Evolutionary conservation across 371 early-diverging fungal species (phyloP), one percentile per base, ranked within the genome.

Genomic region (Apophysomyces trapeziformis): DNA sequence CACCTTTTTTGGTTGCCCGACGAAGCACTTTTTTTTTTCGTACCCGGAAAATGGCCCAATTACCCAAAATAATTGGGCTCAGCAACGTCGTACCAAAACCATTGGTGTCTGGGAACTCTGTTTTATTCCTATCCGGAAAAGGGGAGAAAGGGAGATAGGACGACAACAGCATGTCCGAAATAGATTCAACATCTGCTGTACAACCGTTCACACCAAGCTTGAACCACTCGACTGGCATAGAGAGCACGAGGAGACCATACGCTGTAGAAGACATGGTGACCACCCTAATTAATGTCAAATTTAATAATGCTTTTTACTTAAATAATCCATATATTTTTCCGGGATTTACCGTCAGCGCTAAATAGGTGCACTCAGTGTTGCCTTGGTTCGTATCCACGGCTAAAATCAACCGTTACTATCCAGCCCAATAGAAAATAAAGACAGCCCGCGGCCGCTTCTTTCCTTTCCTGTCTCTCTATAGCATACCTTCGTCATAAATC

Each of bases 221-320:
- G 74, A 45, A 75, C 68, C 14, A 77, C 46, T 8, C 72, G 69
- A 18, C 71, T 58, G 12, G 57, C n/a, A 54, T 77, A 76, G 13
- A 76, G 13, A 26, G 75, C 67, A 9, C 82, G 75, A 68, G 82
- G 76, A 32, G 78, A 76, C 82, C 82, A 82, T 21, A 58, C 54
- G 7, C 67, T 39, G 39, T 79, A 74, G 26, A 46, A 72, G 13
- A 79, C 46, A 69, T 82, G 82, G 63, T 73, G 77, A 1, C 71
- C 77, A 43, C 58, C 73, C 75, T 76, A 58, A 41, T 14, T 7
- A 21, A 6, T 47, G 9, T 26, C 32, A 26, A 26, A 26, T 26
- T 26, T 26, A 26, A 26, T 26, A 26, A 26, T 26, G 32, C 32
- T 26, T 26, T 26, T 39, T 57, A 57, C 32, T 21, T 37, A 50